Conservation (phyloP, 306 rosid genomes). For the Comarum palustre region DNA sequence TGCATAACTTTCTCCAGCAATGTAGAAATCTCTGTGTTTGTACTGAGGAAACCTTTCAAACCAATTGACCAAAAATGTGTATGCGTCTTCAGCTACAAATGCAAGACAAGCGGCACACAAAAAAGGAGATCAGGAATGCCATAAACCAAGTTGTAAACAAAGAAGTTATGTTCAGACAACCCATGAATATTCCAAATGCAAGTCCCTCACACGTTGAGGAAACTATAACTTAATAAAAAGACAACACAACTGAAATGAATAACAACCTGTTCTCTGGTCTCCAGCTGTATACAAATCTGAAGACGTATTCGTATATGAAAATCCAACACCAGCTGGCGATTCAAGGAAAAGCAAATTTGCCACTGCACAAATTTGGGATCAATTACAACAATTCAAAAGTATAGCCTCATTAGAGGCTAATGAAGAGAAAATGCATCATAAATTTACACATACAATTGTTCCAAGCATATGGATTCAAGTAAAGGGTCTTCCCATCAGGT, state of each 20-base stretch:
- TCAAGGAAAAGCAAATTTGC: constrained; percentile 88
- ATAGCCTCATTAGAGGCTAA: neutral
- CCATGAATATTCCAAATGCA: constrained; percentile 14
- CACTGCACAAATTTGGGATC: constrained; percentile 48
- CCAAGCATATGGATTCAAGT: constrained; percentile 87
- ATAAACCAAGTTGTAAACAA: constrained; percentile 16
- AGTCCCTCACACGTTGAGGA: neutral
- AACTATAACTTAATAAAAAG: neutral
- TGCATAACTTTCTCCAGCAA: constrained; percentile 98
- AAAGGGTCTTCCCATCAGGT: constrained; percentile 80
- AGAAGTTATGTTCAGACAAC: neutral
- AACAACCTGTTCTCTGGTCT: constrained; percentile 80
- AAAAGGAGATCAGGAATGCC: constrained; percentile 5
- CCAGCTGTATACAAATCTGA: constrained; percentile 75
- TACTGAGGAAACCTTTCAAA: constrained; percentile 96
- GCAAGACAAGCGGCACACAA: constrained; percentile 27
- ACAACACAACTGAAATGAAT: constrained; percentile 1
- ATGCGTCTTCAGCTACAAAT: constrained; percentile 83
- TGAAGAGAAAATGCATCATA: neutral
- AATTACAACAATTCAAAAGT: constrained; percentile 8
- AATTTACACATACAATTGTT: constrained; percentile 57
- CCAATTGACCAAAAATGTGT: constrained; percentile 79
- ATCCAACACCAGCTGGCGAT: constrained; percentile 98
- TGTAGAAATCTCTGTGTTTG: constrained; percentile 81
- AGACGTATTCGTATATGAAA: constrained; percentile 75